Percentiles rank a stretch among this genome's conserved stretches.
Conservation (phyloP, 257 asterid species). For the Salvia rosmarinus region DNA sequence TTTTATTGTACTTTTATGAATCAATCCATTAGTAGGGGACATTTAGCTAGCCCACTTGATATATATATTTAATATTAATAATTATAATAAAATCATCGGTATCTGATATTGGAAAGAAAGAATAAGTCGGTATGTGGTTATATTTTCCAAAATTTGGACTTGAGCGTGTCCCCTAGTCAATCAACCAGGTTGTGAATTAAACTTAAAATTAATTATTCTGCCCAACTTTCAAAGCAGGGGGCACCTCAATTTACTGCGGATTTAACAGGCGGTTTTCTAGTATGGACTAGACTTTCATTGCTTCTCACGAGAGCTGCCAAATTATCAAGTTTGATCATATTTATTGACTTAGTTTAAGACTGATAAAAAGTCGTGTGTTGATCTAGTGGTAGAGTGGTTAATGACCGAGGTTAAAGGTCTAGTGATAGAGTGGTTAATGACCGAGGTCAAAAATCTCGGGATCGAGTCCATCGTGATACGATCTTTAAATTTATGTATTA, state of each 20-base stretch:
- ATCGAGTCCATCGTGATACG: no score
- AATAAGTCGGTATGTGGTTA: not conserved
- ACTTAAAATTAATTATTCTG: not conserved
- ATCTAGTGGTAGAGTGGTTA: no score
- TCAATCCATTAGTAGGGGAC: not conserved
- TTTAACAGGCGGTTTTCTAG: not conserved
- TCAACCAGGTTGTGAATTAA: not conserved
- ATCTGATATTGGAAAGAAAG: not conserved
- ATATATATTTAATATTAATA: not conserved
- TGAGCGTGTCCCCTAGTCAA: not conserved
- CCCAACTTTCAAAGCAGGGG: not conserved
- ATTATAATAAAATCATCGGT: not conserved
- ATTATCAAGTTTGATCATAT: no score
- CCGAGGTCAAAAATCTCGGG: no score
- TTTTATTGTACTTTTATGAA: no score
- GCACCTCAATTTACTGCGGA: not conserved
- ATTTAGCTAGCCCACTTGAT: not conserved
- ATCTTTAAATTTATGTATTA: no score
- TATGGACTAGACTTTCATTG: not conserved
- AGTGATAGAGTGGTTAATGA: no score
- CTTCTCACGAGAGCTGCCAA: no score
- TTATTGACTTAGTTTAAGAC: no score
- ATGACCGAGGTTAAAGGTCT: no score
- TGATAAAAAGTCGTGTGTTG: no score
- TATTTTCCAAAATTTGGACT: not conserved